phyloP scores from a whole-genome alignment of 345 rosid genomes.

The Dipteronia sinensis region DNA sequence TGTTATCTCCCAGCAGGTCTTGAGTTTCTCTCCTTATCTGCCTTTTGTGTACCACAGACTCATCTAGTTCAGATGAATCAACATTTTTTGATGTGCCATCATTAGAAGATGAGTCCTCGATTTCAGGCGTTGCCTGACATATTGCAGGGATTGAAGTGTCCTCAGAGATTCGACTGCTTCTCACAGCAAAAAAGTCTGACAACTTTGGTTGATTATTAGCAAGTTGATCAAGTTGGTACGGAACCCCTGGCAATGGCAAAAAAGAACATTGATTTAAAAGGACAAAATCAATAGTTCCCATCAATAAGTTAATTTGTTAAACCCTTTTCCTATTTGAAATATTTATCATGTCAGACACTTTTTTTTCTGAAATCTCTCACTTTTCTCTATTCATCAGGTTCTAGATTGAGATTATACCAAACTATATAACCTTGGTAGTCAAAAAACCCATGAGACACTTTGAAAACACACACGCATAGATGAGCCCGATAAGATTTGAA shows the following conservation, averaged over 20 bases:
- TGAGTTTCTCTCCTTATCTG: conserved; percentile 32
- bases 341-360: not conserved
- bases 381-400: not conserved
- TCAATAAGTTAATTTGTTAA: not conserved
- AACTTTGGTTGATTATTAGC: conserved; percentile 80
- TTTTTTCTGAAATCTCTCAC: not conserved
- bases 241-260: conserved; percentile 60
- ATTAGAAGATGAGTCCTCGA: conserved; percentile 37
- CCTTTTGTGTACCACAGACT: conserved; percentile 28
- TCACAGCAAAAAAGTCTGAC: conserved; percentile 69
- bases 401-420: not conserved
- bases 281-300: not conserved
- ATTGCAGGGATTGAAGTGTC: conserved; percentile 25
- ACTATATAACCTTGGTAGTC: not conserved
- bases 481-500: not conserved
- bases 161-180: conserved; percentile 34
- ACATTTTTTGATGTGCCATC: conserved; percentile 39
- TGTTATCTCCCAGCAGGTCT: conserved; percentile 26
- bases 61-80: conserved; percentile 32
- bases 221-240: conserved; percentile 90
- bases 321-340: not conserved
- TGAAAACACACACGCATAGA: not conserved
- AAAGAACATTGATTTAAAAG: conserved; percentile 12
- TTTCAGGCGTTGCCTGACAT: conserved; percentile 38
- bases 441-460: not conserved